Percentiles rank a stretch among this genome's conserved stretches.
These are phyloP conservation scores for Medakamo hakoo DNA, from an alignment of 139 green algal genomes.

Conservation along the genomic window DNA sequence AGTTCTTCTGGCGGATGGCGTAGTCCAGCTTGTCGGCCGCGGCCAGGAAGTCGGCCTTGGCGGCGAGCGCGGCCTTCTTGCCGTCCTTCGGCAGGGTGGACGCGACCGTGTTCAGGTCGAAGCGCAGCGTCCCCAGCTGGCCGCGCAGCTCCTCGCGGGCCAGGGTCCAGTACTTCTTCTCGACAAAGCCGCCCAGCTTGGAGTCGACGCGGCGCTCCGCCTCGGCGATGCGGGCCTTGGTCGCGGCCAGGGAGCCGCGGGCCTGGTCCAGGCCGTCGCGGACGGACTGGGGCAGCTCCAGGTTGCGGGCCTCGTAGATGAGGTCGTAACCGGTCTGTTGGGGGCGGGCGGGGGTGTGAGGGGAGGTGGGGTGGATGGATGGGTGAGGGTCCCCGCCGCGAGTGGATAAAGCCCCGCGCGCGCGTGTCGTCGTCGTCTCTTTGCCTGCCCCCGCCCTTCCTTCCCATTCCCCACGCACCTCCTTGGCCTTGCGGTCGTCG, in stretches of 20 bases:
- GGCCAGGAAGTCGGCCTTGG: conserved; percentile 54
- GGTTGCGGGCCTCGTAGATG: conserved; percentile 88
- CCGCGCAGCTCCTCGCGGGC: conserved; percentile 68
- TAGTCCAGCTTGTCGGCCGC: conserved; percentile 70
- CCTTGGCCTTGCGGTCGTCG: conserved; percentile 50
- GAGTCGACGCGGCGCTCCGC: conserved; percentile 56
- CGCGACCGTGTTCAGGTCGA: conserved; percentile 73
- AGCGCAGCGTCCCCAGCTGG: conserved; percentile 72
- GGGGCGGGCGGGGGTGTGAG: no score
- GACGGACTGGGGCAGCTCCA: conserved; percentile 47
- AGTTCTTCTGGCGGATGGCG: conserved; percentile 67
- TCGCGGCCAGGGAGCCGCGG: conserved; percentile 30
- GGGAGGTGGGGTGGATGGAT: no score
- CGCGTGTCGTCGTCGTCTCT: not conserved
- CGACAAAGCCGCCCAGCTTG: conserved; percentile 40
- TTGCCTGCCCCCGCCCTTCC: conserved; percentile 1
- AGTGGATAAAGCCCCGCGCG: not conserved
- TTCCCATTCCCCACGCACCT: no score
- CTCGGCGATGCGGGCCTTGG: conserved; percentile 58
- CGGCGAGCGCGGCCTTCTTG: conserved; percentile 49
- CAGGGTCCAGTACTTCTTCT: conserved; percentile 82
- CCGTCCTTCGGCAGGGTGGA: conserved; percentile 49
- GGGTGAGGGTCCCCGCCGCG: conserved; percentile 1
- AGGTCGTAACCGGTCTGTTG: conserved; percentile 62
- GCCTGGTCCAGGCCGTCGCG: conserved; percentile 61